Evolutionary conservation across 2,329 filamentous ascomycete species (phyloP), one percentile per base, ranked within the genome.

Genomic region (Aspergillus bombycis): DNA sequence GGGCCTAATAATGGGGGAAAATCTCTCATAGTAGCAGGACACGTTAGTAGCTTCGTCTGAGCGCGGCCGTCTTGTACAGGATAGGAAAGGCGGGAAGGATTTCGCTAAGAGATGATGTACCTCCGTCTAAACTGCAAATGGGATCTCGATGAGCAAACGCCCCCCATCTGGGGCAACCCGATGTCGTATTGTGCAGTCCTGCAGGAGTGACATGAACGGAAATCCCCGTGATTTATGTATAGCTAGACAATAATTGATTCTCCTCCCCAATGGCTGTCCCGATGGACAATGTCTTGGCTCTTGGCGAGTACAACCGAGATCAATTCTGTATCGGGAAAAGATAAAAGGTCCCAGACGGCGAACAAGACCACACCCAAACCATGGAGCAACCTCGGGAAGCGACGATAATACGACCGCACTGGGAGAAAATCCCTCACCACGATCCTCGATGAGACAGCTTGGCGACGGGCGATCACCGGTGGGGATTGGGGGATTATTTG

Each of bases 391-490:
- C 52, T 55, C 52, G 52, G 52, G 52, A 54, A 54, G 52, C 52
- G 26, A 54, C 52, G 32, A 36, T 30, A 23, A 57, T 45, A 59
- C 46, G 30, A 46, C 55, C 32, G 48, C 41, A 56, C 34, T 60
- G 48, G 52, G 55, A 65, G 67, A 74, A 75, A 75, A 75, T 75
- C 72, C 73, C 73, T 75, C 73, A 75, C 71, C 65, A 67, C 61
- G 72, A 75, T 74, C 68, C 65, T 62, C 65, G 67, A 70, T 72
- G 70, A 70, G 67, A 70, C 68, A 73, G 68, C 68, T 68, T 69
- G 68, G 70, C 70, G 71, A 67, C 68, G 70, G 72, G 71, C 73
- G 74, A 76, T 76, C 74, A 68, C 68, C 57, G 62, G 72, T 72
- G 72, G 70, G 65, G 56, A 52, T 54, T 64, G 48, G 66, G 63